Evolutionary conservation across 106 monocot genomes (phyloP), one percentile per base, ranked within the genome.

Genomic region (Hemerocallis citrina): DNA sequence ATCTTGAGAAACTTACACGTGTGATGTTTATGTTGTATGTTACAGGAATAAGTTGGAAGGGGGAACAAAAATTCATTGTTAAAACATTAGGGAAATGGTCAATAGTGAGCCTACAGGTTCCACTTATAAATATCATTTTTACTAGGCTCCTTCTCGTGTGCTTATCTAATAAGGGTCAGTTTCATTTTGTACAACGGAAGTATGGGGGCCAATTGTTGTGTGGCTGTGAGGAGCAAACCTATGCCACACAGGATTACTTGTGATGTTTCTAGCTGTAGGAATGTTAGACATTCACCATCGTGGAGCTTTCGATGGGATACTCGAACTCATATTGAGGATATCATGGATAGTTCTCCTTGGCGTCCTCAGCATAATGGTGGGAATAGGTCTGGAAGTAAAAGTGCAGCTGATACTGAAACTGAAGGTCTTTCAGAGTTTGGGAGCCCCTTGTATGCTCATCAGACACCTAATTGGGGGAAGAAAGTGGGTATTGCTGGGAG

Each of bases 271-370:
- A 31, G 78, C 42, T 73, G 64, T 48, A 76, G 87, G 68, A 75
- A 78, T 36, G 43, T 67, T 19, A 81, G 85, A 58, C 77, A 77
- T 69, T 93, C 93, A 2, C 93, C 93, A 52, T 85, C 93, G n/a
- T 93, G 93, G 93, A 93, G 85, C 63, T 82, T 93, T 62, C 75
- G 78, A 13, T 93, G 93, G 84, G 88, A 93, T 66, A 84, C 81
- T 42, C 64, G 88, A 45, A 93, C 92, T 30, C 92, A 93, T 68
- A 81, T 83, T 68, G 92, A 93, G 71, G 92, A 88, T 55, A 55
- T 76, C 37, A 71, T 81, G 68, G 76, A 76, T 21, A 81, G 66
- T 27, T 33, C 35, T 62, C 21, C 65, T 16, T 34, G 28, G 15
- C 76, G 75, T 70, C 61, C 84, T 71, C 70, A 62, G 49, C 64